These are phyloP conservation scores for Alternaria sp. DNA, from an alignment of 2,329 filamentous ascomycete genomes.

Conservation along the genomic window DNA sequence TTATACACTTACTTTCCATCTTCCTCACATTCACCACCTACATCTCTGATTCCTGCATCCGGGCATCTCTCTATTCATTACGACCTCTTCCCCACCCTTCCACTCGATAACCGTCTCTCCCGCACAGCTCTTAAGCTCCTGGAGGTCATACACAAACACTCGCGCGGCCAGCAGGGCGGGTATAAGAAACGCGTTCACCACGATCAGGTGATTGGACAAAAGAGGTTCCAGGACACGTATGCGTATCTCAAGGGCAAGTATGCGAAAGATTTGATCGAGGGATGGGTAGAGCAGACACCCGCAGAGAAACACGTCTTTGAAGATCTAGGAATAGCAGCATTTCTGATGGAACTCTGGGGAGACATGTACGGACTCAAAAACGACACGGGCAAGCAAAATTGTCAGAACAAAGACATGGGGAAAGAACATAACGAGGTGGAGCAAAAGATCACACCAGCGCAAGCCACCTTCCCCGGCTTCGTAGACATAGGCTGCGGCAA, in stretches of 20 bases:
- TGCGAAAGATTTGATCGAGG: conserved; percentile 72
- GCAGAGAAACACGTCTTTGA: conserved; percentile 94
- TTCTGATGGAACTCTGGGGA: conserved; percentile 89
- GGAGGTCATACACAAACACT: conserved; percentile 75
- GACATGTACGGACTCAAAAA: conserved; percentile 72
- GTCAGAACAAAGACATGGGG: conserved; percentile 11
- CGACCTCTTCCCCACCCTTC: conserved; percentile 54
- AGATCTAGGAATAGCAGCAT: conserved; percentile 88
- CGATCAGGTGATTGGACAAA: conserved; percentile 80
- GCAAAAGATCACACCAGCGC: conserved; percentile 21
- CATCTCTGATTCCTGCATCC: conserved; percentile 35
- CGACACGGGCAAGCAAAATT: conserved; percentile 8
- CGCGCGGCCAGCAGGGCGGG: conserved; percentile 68
- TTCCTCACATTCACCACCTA: neutral
- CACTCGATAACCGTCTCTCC: conserved; percentile 62
- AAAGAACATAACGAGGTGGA: neutral
- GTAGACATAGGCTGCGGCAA: conserved; percentile 97
- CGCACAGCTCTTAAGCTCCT: conserved; percentile 75
- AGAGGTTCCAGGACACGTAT: conserved; percentile 83
- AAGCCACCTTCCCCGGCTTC: conserved; percentile 77
- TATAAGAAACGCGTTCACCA: conserved; percentile 86
- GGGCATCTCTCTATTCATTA: conserved; percentile 62
- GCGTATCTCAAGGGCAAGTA: conserved; percentile 80
- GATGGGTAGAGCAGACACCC: conserved; percentile 87
- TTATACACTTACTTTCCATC: conserved; percentile 68